Conservation (phyloP, 306 rosid species). For the Cucurbita ficifolia region DNA sequence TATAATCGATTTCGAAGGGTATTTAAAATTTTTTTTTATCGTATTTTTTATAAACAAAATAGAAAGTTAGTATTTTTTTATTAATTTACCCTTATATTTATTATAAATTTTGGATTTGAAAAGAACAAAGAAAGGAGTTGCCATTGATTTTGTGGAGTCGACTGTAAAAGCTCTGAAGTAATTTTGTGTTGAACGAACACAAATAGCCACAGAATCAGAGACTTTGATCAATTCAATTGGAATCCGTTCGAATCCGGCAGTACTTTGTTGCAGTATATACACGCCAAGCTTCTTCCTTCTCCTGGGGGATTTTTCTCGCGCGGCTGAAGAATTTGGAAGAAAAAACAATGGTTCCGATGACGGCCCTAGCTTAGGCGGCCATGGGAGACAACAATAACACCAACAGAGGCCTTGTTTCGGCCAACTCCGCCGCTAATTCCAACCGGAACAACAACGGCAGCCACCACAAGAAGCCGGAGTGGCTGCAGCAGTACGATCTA, state of each 20-base stretch:
- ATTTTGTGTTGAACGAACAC: not conserved
- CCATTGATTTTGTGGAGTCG: too few species aligned
- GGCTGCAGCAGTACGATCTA: slow-evolving; percentile 91
- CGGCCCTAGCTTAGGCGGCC: not conserved
- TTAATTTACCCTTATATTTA: too few species aligned
- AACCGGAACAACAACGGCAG: slow-evolving; percentile 14
- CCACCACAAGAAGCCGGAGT: slow-evolving; percentile 63
- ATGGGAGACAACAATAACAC: slow-evolving; percentile 57
- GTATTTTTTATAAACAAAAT: too few species aligned
- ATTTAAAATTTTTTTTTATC: too few species aligned
- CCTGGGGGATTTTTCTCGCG: not conserved
- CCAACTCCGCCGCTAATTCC: slow-evolving; percentile 3
- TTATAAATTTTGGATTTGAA: too few species aligned
- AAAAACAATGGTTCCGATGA: not conserved
- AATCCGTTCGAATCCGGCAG: not conserved
- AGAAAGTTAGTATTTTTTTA: too few species aligned
- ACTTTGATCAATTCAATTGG: not conserved
- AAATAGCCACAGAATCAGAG: not conserved
- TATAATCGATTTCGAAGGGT: too few species aligned
- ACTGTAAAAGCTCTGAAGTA: not conserved
- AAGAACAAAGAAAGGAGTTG: too few species aligned
- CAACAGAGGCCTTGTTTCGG: slow-evolving; percentile 13
- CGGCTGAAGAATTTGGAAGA: not conserved
- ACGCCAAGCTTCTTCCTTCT: not conserved
- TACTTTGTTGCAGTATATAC: not conserved